These are phyloP conservation scores for Ramicandelaber brevisporus DNA, from an alignment of 192 early-diverging fungal genomes.

Conservation along the genomic window DNA sequence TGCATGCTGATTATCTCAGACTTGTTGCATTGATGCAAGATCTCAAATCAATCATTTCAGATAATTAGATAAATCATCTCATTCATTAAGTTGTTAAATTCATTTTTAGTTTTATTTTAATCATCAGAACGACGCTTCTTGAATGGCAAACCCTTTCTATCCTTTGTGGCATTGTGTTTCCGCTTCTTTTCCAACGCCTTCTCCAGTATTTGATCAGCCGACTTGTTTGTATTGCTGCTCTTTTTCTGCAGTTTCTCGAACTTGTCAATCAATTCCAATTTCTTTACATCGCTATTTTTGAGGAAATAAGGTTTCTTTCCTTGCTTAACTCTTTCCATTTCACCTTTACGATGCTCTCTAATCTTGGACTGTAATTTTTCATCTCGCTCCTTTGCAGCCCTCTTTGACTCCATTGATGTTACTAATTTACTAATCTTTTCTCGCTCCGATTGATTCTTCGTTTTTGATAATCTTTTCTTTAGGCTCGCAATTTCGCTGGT, in stretches of 20 bases:
- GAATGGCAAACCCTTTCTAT: conserved; percentile 40
- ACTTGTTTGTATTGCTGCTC: no score
- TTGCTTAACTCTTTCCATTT: conserved; percentile 47
- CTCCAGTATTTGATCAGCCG: no score
- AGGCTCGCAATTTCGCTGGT: conserved; percentile 46
- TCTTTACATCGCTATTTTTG: conserved; percentile 59
- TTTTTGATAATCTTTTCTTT: conserved; percentile 29
- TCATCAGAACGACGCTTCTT: no score
- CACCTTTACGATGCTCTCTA: conserved; percentile 53
- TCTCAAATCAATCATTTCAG: no score
- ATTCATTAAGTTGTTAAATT: no score
- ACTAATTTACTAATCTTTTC: conserved; percentile 29
- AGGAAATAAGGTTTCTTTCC: conserved; percentile 91
- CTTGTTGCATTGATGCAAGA: no score
- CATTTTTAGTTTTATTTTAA: no score
- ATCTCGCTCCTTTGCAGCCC: conserved; percentile 15
- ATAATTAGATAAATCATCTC: no score
- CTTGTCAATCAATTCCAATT: conserved; percentile 64
- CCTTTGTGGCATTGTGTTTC: conserved; percentile 78
- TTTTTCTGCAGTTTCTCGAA: conserved; percentile 46
- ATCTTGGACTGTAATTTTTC: conserved; percentile 31
- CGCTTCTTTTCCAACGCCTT: conserved; percentile 75
- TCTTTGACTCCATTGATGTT: conserved; percentile 25
- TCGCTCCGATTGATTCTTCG: conserved; percentile 31
- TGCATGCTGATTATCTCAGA: no score